Percentiles rank a stretch among this genome's conserved stretches.
These are phyloP conservation scores for Apophysomyces elegans DNA, from an alignment of 371 early-diverging fungal genomes.

Conservation along the genomic window DNA sequence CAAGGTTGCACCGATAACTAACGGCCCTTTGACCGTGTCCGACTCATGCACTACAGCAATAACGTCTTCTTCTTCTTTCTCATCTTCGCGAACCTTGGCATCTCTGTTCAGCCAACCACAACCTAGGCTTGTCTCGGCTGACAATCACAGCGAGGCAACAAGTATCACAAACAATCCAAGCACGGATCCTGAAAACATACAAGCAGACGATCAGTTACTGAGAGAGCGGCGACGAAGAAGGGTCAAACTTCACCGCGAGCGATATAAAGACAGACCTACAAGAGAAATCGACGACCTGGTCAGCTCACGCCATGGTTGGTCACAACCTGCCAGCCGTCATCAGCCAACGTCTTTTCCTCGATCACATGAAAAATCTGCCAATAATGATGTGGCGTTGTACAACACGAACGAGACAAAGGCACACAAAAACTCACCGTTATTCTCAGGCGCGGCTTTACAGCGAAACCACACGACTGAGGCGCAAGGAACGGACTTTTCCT, in stretches of 20 bases:
- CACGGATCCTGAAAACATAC: not conserved
- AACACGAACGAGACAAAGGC: constrained; percentile 2
- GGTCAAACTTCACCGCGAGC: not conserved
- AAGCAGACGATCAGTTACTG: not conserved
- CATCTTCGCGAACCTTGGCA: constrained; percentile 16
- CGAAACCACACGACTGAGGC: not conserved
- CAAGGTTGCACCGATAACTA: not conserved
- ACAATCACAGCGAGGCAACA: constrained; percentile 4
- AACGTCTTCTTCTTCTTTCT: not conserved
- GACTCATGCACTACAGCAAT: constrained; percentile 2
- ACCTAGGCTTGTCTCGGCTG: not conserved
- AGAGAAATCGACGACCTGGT: not conserved
- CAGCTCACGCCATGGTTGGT: constrained; percentile 5
- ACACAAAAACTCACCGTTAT: not conserved
- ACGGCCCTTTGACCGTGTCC: not conserved
- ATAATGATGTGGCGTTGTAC: constrained; percentile 5
- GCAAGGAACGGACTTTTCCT: constrained; percentile 45
- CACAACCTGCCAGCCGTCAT: constrained; percentile 4
- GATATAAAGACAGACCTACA: not conserved
- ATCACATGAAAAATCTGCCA: constrained; percentile 10
- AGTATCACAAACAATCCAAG: constrained; percentile 9
- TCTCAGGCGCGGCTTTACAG: not conserved
- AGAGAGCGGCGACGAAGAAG: constrained; percentile 1
- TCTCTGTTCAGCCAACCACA: constrained; percentile 16
- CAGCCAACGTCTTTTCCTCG: constrained; percentile 5